These are phyloP conservation scores for Fusarium nodosum DNA, from an alignment of 2,329 filamentous ascomycete genomes.

Conservation along the genomic window DNA sequence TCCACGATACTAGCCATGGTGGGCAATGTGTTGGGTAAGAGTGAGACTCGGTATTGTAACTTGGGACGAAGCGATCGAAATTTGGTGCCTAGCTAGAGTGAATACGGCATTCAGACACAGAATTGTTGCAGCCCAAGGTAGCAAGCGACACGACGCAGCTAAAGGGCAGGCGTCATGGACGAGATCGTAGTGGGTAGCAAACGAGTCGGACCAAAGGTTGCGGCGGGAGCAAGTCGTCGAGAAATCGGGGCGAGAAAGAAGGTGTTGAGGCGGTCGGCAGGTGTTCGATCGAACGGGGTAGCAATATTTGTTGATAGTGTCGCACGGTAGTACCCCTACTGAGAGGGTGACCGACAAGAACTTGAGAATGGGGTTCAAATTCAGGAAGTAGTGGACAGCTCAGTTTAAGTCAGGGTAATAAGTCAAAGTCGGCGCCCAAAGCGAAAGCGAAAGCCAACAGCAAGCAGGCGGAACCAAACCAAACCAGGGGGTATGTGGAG, in stretches of 20 bases:
- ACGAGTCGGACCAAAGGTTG: constrained; percentile 32
- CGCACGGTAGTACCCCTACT: constrained; percentile 43
- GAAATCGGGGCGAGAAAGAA: constrained; percentile 27
- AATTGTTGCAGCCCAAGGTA: constrained; percentile 38
- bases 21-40: constrained; percentile 33
- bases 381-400: constrained; percentile 37
- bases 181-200: constrained; percentile 25
- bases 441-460: constrained; percentile 33
- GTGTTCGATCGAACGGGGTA: constrained; percentile 27
- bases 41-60: constrained; percentile 19
- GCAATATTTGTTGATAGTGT: constrained; percentile 37
- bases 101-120: constrained; percentile 40
- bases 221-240: constrained; percentile 17
- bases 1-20: constrained; percentile 67
- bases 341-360: constrained; percentile 37
- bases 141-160: constrained; percentile 43
- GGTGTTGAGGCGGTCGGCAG: constrained; percentile 35
- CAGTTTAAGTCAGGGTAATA: constrained; percentile 30
- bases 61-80: constrained; percentile 28
- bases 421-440: constrained; percentile 9
- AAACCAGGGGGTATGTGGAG: constrained; percentile 48
- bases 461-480: constrained; percentile 36
- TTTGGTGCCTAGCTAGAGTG: constrained; percentile 30
- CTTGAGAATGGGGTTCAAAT: constrained; percentile 34
- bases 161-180: constrained; percentile 47